phyloP scores from a whole-genome alignment of 108 stramenopile genomes.

The Skeletonema grethae region DNA sequence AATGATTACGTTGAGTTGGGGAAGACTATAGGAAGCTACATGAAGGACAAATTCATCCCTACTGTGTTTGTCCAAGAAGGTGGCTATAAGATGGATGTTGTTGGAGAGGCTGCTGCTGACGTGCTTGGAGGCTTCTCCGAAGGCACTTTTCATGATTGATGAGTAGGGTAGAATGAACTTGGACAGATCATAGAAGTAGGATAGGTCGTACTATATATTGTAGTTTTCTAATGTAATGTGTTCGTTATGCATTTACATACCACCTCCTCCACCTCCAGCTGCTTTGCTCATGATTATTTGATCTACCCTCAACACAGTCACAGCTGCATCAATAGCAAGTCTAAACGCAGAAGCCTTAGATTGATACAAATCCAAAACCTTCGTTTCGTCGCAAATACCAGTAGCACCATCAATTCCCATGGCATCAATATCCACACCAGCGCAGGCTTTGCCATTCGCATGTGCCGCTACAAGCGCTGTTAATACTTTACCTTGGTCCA shows the following conservation, averaged over 20 bases:
- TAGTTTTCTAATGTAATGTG: neutral
- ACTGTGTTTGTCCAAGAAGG: slow-evolving; percentile 77
- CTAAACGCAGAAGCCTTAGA: slow-evolving; percentile 89
- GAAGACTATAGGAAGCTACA: slow-evolving; percentile 43
- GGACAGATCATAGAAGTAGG: neutral
- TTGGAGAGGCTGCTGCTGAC: slow-evolving; percentile 73
- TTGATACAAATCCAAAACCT: slow-evolving; percentile 76
- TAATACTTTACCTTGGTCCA: slow-evolving; percentile 84
- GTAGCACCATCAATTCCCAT: slow-evolving; percentile 45
- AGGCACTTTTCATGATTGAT: neutral
- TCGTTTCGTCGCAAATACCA: slow-evolving; percentile 61
- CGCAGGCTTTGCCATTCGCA: slow-evolving; percentile 71
- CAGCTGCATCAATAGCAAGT: slow-evolving; percentile 94
- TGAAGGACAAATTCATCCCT: slow-evolving; percentile 40
- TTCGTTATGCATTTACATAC: slow-evolving; percentile 12
- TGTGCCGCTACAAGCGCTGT: slow-evolving; percentile 91
- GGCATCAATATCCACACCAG: slow-evolving; percentile 89
- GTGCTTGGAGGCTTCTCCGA: slow-evolving; percentile 54
- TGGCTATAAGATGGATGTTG: slow-evolving; percentile 78
- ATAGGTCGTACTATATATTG: neutral
- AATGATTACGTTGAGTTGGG: slow-evolving; percentile 70
- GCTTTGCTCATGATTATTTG: slow-evolving; percentile 99
- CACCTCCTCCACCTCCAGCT: slow-evolving; percentile 64
- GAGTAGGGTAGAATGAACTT: neutral
- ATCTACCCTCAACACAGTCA: slow-evolving; percentile 96